Evolutionary conservation across 177 flowering plant species (phyloP), one percentile per base, ranked within the genome.

Genomic region (Viscum album): DNA sequence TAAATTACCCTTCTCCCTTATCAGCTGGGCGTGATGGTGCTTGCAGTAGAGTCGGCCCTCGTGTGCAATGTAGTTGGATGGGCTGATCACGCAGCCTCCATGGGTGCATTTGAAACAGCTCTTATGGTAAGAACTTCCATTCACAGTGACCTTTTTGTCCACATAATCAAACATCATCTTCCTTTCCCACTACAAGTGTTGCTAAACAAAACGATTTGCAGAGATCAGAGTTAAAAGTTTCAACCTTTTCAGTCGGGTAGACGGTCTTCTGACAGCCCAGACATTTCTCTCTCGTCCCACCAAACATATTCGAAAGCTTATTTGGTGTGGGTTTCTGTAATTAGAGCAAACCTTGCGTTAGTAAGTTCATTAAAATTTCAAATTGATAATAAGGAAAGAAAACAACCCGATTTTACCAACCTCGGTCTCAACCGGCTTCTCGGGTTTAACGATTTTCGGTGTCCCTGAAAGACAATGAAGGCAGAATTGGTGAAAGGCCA

Each of bases 221-320:
- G n/a, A n/a, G n/a, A n/a, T n/a, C n/a, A n/a, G n/a, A n/a, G n/a
- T n/a, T n/a, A n/a, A n/a, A n/a, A n/a, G n/a, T n/a, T 76, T 24
- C 26, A 81, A 90, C 97, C 98, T 81, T 93, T 68, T 93, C 98
- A 68, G 84, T 92, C 56, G 99, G 97, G 78, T 94, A 94, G 58
- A 85, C 97, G 36, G 99, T 94, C 66, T 85, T 89, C 70, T 79
- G 77, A 63, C 99, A 94, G 66, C 85, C 88, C 33, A 83, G 50
- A 68, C 99, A 94, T 75, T 94, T 94, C 5, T 94, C 97, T 72
- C 83, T 85, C 61, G 97, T 92, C 72, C 97, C 97, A 34, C 67
- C 96, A 74, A 94, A 92, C 88, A 78, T 79, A 61, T 76, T 77
- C 0, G 96, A 82, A 28, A 84, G 90, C 79, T 83, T 85, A 67